These are phyloP conservation scores for Mycena epipterygia DNA, from an alignment of 768 basidiomycete genomes.

Conservation along the genomic window DNA sequence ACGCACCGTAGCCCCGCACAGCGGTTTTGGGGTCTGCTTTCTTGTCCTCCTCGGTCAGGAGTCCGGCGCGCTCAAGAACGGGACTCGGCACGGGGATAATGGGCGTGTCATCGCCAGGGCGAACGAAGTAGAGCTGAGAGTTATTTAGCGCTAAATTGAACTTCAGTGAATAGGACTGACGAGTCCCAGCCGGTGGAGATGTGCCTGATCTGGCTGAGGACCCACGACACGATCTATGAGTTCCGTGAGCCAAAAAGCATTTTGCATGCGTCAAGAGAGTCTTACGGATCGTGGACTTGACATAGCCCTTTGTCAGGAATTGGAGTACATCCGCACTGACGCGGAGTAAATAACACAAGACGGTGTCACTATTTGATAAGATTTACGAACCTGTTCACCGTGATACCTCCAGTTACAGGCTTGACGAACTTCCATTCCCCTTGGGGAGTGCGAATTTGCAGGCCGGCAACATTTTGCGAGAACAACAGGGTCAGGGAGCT, in stretches of 20 bases:
- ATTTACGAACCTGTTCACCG: conserved; percentile 30
- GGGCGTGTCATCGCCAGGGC: conserved; percentile 18
- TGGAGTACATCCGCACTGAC: conserved; percentile 49
- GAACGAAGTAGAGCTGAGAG: conserved; percentile 26
- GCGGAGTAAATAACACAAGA: neutral
- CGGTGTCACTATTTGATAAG: neutral
- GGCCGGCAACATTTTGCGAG: conserved; percentile 51
- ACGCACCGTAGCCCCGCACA: conserved; percentile 21
- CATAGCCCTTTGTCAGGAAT: conserved; percentile 50
- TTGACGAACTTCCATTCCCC: conserved; percentile 53
- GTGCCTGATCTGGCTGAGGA: conserved; percentile 23
- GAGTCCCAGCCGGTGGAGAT: conserved; percentile 22
- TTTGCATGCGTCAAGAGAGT: neutral
- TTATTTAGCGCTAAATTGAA: neutral
- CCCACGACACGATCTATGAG: conserved; percentile 23
- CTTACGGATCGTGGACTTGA: conserved; percentile 26
- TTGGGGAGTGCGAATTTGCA: conserved; percentile 52
- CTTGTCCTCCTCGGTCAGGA: conserved; percentile 25
- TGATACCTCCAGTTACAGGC: conserved; percentile 48
- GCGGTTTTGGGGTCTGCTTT: conserved; percentile 24
- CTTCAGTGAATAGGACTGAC: neutral
- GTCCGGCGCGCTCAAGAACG: conserved; percentile 22
- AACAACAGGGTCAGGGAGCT: conserved; percentile 54
- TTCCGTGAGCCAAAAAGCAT: neutral
- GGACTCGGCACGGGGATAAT: conserved; percentile 29